These are phyloP conservation scores for Candida dubliniensis DNA, from an alignment of 1,139 yeast genomes.

Conservation along the genomic window DNA sequence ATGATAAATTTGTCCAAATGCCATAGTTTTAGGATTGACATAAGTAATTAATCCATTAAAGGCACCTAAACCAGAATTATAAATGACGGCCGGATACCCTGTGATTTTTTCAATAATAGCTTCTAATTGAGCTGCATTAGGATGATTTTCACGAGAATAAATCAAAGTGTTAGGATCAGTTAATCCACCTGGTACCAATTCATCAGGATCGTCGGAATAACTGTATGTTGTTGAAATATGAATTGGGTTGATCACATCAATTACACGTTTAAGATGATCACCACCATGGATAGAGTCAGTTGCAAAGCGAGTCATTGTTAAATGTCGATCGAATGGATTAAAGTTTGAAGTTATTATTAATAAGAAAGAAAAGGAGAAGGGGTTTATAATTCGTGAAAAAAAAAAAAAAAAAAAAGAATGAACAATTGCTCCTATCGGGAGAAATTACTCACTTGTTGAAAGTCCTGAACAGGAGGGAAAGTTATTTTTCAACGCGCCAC, in stretches of 20 bases:
- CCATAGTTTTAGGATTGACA: conserved; percentile 70
- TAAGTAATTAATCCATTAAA: conserved; percentile 73
- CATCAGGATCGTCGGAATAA: conserved; percentile 59
- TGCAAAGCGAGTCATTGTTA: conserved; percentile 43
- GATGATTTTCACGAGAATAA: conserved; percentile 76
- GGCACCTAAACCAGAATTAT: conserved; percentile 79
- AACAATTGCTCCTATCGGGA: too few relatives aligned
- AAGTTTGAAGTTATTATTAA: too few relatives aligned
- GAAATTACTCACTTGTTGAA: too few relatives aligned
- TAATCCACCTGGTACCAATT: conserved; percentile 39
- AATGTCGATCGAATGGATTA: not conserved
- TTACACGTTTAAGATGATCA: conserved; percentile 41
- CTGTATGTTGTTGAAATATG: conserved; percentile 78
- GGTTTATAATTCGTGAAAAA: too few relatives aligned
- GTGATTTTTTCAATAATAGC: conserved; percentile 59
- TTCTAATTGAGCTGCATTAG: conserved; percentile 69
- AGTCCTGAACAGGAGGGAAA: too few relatives aligned
- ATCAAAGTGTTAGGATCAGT: conserved; percentile 20
- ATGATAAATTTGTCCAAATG: conserved; percentile 81
- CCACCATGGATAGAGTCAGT: conserved; percentile 66
- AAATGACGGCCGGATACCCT: conserved; percentile 56
- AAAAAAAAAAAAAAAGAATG: too few relatives aligned
- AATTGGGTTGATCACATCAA: conserved; percentile 77
- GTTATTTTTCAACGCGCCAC: too few relatives aligned
- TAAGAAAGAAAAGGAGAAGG: not conserved